Evolutionary conservation across 495 filamentous ascomycete species (phyloP).

Genomic region (Clohesyomyces aquaticus): DNA sequence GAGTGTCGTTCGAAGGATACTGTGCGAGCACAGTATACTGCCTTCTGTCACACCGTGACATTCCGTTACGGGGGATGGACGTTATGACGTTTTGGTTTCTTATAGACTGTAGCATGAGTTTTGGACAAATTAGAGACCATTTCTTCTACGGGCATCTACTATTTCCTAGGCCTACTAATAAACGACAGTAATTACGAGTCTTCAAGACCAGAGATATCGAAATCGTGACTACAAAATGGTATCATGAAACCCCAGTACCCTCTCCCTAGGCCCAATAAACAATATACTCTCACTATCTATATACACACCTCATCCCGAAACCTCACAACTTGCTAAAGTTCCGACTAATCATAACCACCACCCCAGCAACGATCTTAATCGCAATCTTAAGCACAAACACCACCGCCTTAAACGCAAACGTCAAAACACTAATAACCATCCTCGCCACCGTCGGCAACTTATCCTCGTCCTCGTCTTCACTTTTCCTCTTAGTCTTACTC

Average conservation of each 20-base stretch:
- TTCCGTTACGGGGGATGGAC: too few species aligned
- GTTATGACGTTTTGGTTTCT: too few species aligned
- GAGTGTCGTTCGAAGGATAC: too few species aligned
- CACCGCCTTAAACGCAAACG: conserved; percentile 37
- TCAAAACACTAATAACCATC: conserved; percentile 37
- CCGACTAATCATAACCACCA: conserved; percentile 41
- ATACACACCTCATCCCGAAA: not conserved
- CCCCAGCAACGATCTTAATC: conserved; percentile 39
- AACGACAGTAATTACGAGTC: too few species aligned
- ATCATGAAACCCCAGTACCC: not conserved
- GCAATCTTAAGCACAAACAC: conserved; percentile 39
- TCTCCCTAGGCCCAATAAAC: not conserved
- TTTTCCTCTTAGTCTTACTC: conserved; percentile 21
- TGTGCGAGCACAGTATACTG: too few species aligned
- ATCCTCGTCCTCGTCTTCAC: conserved; percentile 31
- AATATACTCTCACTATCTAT: not conserved
- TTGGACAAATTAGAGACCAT: too few species aligned
- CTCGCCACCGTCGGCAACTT: conserved; percentile 37
- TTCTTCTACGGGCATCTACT: too few species aligned
- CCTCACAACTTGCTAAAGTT: conserved; percentile 39
- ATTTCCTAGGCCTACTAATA: too few species aligned
- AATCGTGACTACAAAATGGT: not conserved
- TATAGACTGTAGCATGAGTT: too few species aligned
- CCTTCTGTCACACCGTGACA: too few species aligned
- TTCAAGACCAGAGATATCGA: too few species aligned